Base-by-base conservation (phyloP, 192 early-diverging fungal genomes). In the Entomortierella beljakovae region DNA sequence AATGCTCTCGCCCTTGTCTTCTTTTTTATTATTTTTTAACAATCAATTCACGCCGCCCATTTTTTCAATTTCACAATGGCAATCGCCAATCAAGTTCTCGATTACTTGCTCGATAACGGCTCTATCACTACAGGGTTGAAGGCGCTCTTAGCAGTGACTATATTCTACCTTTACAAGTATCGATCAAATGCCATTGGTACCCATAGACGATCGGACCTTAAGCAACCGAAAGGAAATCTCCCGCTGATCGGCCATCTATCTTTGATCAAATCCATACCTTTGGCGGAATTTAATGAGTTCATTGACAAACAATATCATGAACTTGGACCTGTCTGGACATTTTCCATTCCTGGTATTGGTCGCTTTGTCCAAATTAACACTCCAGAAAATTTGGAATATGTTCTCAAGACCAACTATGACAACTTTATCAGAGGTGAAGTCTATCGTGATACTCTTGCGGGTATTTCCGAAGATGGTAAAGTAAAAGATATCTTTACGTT, bases 241-340 rank as follows among this genome's bases (percentile, higher is more conserved):
- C 68, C 68, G 0, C 4, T 70, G 10, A 31, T 70, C 3, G 68
- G 68, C 2, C 68, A 70, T 11, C 29, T 70, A 58, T 49, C 5
- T 46, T 9, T 67, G 31, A 10, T 67, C 2, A 31, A 38, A 23
- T 57, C 55, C 31, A 11, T 46, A 15, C 65, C 65, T 11, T 20
- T n/a, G 1, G 8, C 65, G 6, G 32, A 58, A 23, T 15, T 67
- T 11, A 49, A 58, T 57, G 31, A 48, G 9, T 67, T 67, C 42
- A 23, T 57, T 13, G 65, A 57, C 13, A 67, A 67, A 55, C 54
- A 67, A 48, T 10, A 67, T 22, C 46, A 57, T 3, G 65, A 67
- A 20, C 46, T 67, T 35, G 65, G 65, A 1, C 65, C 65, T 23
- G 65, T 67, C 15, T 67, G 65, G 65, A 57, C 65, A 16, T 57